Base-by-base conservation (phyloP, 164 flowering plant genomes). In the Euptelea pleiosperma region DNA sequence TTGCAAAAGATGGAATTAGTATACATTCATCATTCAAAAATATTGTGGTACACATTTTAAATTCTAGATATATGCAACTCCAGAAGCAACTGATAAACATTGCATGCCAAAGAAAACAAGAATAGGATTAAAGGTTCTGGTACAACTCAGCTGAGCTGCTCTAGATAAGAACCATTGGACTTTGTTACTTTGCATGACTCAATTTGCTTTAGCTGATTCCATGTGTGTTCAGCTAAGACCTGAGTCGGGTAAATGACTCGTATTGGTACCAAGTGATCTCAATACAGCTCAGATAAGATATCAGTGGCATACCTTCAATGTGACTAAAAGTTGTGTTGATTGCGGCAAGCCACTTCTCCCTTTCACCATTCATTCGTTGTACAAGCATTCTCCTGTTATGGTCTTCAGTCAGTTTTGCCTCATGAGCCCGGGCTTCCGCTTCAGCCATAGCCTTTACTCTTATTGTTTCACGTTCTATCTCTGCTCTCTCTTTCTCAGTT, bases 321-420 rank as follows among this genome's bases (percentile, higher is more conserved):
- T 94, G 99, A 49, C 89, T 69, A 70, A 94, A 94, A 61, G 88
- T 78, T 61, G 97, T 89, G 63, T 88, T 94, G 34, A 94, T 91
- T 47, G 95, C 99, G 25, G 95, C 87, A 74, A 94, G 86, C 99
- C 93, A 89, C 72, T 94, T 91, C 53, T 91, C 99, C 65, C 70
- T 81, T 78, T 94, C 97, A 57, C 91, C 97, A 65, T 82, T 82
- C 18, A 85, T 73, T 37, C 73, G 59, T 61, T 94, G 91, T 43
- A 86, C 21, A 33, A 91, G 86, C 89, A 89, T 77, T 76, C 87
- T 76, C 66, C 79, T 77, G 55, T 94, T 85, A 51, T 81, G 80
- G 8, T 88, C 97, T 73, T 91, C 96, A 12, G 95, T 79, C 67
- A 88, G 69, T 71, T 89, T 94, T 61, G 91, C 88, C 69, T 88